Evolutionary conservation across 2,329 filamentous ascomycete genomes (phyloP).

Genomic region (Pseudocercospora crystallina): DNA sequence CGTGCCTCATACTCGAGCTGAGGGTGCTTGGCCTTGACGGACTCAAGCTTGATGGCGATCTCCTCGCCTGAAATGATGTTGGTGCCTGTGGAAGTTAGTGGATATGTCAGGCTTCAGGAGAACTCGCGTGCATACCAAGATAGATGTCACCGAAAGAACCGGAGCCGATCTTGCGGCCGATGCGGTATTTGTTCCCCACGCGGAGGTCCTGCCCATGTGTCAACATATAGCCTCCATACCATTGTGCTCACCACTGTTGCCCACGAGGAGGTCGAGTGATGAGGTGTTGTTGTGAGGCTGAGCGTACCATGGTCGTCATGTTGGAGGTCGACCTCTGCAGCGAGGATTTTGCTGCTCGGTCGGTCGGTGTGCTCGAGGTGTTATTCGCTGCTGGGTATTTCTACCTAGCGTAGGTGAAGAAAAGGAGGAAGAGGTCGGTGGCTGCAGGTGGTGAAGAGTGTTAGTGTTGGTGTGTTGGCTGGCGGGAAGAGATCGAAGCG

Average conservation of each 20-base stretch:
- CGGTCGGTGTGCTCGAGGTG: conserved; percentile 10
- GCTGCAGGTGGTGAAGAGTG: conserved; percentile 1
- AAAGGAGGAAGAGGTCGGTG: conserved; percentile 3
- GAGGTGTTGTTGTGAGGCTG: conserved; percentile 31
- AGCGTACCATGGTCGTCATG: conserved; percentile 65
- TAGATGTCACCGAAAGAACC: conserved; percentile 99
- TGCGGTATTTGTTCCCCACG: conserved; percentile 99
- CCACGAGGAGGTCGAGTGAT: conserved; percentile 12
- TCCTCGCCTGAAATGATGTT: conserved; percentile 99
- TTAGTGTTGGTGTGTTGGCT: conserved; percentile 6
- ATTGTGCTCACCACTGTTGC: conserved; percentile 21
- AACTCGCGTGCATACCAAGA: conserved; percentile 58
- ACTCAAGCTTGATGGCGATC: conserved; percentile 99
- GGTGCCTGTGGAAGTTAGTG: conserved; percentile 62
- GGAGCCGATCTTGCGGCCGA: conserved; percentile 97
- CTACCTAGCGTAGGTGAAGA: conserved; percentile 24
- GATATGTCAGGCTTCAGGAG: neutral
- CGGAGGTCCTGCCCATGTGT: conserved; percentile 75
- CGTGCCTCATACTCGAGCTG: conserved; percentile 98
- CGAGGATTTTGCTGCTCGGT: conserved; percentile 21
- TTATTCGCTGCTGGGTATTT: conserved; percentile 26
- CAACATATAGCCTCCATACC: conserved; percentile 31
- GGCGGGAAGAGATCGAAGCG: no score
- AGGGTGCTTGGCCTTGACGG: conserved; percentile 98
- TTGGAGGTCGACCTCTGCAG: conserved; percentile 34